A percentile compares a stretch with the other conserved stretches of the same genome.
Evolutionary conservation across 345 rosid genomes (phyloP).

Genomic region (Raphanus sativus): DNA sequence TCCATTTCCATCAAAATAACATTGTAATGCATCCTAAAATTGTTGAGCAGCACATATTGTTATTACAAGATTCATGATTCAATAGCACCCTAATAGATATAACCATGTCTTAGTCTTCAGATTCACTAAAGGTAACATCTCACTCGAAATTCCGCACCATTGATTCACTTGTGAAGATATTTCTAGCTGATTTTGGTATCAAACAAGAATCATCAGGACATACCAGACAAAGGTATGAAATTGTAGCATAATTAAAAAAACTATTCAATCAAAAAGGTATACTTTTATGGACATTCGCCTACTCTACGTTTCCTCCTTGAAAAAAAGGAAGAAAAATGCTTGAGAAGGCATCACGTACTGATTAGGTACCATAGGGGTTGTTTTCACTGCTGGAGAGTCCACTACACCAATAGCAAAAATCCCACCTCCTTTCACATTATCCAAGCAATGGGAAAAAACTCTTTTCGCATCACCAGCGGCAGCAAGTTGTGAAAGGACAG

Average conservation of each 20-base stretch:
- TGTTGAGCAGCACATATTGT: conserved; percentile 19
- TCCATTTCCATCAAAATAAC: conserved; percentile 65
- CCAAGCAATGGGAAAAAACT: not conserved
- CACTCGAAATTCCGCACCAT: not conserved
- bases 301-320: not conserved
- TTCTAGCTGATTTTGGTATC: not conserved
- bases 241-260: not conserved
- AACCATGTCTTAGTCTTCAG: not conserved
- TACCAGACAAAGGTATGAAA: not conserved
- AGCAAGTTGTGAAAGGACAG: not conserved
- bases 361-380: not conserved
- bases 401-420: not conserved
- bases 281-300: not conserved
- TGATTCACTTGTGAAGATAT: not conserved
- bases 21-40: conserved; percentile 86
- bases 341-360: not conserved
- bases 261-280: not conserved
- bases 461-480: not conserved
- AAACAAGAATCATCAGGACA: not conserved
- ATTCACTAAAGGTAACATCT: not conserved
- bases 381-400: not conserved
- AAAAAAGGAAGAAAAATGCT: not conserved
- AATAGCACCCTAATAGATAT: not conserved
- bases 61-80: conserved; percentile 14
- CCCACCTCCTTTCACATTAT: not conserved